A percentile compares a stretch with the other conserved stretches of the same genome.
Evolutionary conservation across 106 monocot genomes (phyloP).

Genomic region (Dendrobium catenatum): DNA sequence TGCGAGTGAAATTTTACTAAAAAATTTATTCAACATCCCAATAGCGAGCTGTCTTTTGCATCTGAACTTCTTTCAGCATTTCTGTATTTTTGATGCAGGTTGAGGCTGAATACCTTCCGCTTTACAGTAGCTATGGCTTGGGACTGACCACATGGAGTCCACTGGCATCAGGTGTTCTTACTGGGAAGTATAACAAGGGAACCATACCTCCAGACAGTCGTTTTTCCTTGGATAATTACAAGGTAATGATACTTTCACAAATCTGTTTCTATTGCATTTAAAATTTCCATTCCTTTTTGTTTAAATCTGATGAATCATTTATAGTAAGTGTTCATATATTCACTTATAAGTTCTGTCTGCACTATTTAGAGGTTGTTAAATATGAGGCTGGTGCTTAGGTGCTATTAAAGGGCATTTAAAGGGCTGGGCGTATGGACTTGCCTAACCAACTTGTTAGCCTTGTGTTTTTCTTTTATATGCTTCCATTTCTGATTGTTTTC

Average conservation of each 20-base stretch:
- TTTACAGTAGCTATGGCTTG: constrained; percentile 74
- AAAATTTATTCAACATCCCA: not conserved
- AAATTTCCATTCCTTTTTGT: not conserved
- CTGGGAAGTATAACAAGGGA: constrained; percentile 80
- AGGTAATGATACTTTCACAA: constrained; percentile 23
- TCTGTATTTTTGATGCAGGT: constrained; percentile 45
- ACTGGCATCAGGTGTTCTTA: constrained; percentile 84
- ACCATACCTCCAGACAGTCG: constrained; percentile 83
- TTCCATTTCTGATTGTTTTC: not conserved
- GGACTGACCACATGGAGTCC: constrained; percentile 99
- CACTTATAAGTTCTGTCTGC: not conserved
- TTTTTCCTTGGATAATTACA: constrained; percentile 87
- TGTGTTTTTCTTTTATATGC: too few relatives aligned
- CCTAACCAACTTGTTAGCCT: too few relatives aligned
- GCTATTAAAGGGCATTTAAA: not conserved
- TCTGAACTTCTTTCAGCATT: not conserved
- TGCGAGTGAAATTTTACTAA: not conserved
- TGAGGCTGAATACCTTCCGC: constrained; percentile 76
- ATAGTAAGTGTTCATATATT: not conserved
- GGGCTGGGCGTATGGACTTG: too few relatives aligned
- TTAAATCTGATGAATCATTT: not conserved
- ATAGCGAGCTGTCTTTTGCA: not conserved
- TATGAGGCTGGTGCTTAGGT: not conserved
- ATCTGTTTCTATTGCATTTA: not conserved
- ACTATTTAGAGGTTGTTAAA: not conserved